Percentiles rank a stretch among this genome's conserved stretches.
Evolutionary conservation across 345 rosid species (phyloP).

Genomic region (Lepidium africanum): DNA sequence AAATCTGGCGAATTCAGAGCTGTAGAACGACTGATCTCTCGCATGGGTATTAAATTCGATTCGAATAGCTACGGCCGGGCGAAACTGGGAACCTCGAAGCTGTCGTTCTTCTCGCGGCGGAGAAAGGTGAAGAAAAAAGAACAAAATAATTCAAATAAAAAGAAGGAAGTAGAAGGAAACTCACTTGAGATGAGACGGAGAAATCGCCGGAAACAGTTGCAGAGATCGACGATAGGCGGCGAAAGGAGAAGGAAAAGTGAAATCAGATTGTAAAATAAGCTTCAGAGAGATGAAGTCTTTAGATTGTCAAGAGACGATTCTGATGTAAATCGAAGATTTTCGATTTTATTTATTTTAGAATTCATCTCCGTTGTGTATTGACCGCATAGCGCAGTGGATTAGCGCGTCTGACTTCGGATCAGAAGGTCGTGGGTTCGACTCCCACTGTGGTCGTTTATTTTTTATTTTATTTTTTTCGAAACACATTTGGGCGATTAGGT

Average conservation of each 20-base stretch:
- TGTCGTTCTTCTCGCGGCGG: background rate
- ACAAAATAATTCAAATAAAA: background rate
- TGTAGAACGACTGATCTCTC: background rate
- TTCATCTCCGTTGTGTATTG: background rate
- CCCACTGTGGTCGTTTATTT: constrained; percentile 59
- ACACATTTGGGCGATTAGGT: no score
- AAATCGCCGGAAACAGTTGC: constrained; percentile 15
- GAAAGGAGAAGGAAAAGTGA: background rate
- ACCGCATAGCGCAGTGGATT: constrained; percentile 98
- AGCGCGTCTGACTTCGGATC: constrained; percentile 98
- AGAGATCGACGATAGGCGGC: constrained; percentile 19
- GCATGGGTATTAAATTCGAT: background rate
- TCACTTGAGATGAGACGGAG: background rate
- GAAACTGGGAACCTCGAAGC: background rate
- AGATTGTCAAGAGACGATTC: no score
- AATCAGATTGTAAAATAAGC: no score
- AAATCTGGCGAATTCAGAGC: constrained; percentile 1
- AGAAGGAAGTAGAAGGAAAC: background rate
- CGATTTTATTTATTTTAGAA: no score
- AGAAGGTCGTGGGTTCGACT: constrained; percentile 90
- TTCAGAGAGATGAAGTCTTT: background rate
- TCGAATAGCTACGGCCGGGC: background rate
- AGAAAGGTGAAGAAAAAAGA: background rate
- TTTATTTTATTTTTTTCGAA: background rate
- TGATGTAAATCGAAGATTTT: no score